These are phyloP conservation scores for Ramalina peruviana DNA, from an alignment of 495 filamentous ascomycete species.

Conservation along the genomic window DNA sequence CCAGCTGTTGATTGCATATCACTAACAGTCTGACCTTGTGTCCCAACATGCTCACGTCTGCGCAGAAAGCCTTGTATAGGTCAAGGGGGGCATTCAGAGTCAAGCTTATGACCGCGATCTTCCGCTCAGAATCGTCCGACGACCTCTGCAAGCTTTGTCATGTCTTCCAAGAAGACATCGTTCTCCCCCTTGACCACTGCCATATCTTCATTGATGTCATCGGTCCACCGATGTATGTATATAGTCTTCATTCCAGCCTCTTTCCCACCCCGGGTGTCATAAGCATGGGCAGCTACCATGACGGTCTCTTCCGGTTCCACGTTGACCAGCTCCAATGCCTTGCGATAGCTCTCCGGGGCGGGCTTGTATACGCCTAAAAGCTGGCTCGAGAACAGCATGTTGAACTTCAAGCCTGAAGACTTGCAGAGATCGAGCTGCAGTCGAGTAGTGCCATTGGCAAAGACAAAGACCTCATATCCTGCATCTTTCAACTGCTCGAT, in stretches of 20 bases:
- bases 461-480: slow-evolving; percentile 27
- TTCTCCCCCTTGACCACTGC: slow-evolving; percentile 27
- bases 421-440: slow-evolving; percentile 37
- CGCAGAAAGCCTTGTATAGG: no score
- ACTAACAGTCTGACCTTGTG: no score
- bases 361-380: slow-evolving; percentile 35
- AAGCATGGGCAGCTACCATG: slow-evolving; percentile 41
- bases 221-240: slow-evolving; percentile 39
- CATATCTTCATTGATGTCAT: slow-evolving; percentile 39
- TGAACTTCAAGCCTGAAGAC: slow-evolving; percentile 35
- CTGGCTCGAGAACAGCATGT: slow-evolving; percentile 40
- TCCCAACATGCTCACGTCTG: no score
- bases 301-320: slow-evolving; percentile 33
- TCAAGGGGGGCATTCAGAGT: no score
- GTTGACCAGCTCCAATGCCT: slow-evolving; percentile 30
- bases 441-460: slow-evolving; percentile 40
- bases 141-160: slow-evolving; percentile 13
- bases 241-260: slow-evolving; percentile 32
- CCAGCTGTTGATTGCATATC: no score
- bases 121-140: slow-evolving; percentile 12
- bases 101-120: background rate
- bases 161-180: slow-evolving; percentile 33
- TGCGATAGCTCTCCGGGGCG: slow-evolving; percentile 30
- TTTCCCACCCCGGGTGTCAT: slow-evolving; percentile 34
- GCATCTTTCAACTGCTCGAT: slow-evolving; percentile 16